These are phyloP conservation scores for Osmanthus fragrans DNA, from an alignment of 257 asterid genomes.

Conservation along the genomic window DNA sequence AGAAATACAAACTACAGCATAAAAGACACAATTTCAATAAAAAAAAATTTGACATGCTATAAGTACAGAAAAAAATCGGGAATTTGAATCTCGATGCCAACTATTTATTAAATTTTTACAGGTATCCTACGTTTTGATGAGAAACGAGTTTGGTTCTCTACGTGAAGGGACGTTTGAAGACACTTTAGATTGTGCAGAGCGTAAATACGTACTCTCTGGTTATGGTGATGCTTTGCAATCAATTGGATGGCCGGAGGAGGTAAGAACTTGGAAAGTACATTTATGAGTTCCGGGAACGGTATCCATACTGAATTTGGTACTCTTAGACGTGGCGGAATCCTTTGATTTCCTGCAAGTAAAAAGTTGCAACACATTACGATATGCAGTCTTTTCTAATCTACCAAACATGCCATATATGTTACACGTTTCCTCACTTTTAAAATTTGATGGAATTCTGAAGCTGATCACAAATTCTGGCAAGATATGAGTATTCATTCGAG, in stretches of 20 bases:
- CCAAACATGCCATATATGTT: too few relatives aligned
- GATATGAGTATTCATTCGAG: constrained; percentile 59
- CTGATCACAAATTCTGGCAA: constrained; percentile 58
- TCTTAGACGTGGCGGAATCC: constrained; percentile 16
- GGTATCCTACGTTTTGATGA: too few relatives aligned
- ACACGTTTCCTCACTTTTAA: constrained; percentile 31
- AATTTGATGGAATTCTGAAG: constrained; percentile 34
- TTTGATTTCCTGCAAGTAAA: constrained; percentile 25
- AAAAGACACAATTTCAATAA: neutral
- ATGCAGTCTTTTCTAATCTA: too few relatives aligned
- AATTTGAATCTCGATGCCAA: neutral
- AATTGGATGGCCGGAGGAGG: constrained; percentile 36
- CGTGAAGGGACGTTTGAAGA: neutral
- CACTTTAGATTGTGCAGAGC: neutral
- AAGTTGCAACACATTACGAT: neutral
- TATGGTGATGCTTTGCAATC: constrained; percentile 41
- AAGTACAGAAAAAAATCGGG: neutral
- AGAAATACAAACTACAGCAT: neutral
- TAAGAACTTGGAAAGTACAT: constrained; percentile 41
- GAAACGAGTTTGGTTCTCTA: too few relatives aligned
- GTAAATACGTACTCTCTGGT: constrained; percentile 36
- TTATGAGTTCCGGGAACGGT: constrained; percentile 42
- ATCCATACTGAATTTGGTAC: constrained; percentile 54
- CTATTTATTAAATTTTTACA: too few relatives aligned
- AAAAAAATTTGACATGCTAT: too few relatives aligned